Evolutionary conservation across 768 basidiomycete genomes (phyloP), one percentile per base, ranked within the genome.

Genomic region (Holtermanniella nyarrowii): DNA sequence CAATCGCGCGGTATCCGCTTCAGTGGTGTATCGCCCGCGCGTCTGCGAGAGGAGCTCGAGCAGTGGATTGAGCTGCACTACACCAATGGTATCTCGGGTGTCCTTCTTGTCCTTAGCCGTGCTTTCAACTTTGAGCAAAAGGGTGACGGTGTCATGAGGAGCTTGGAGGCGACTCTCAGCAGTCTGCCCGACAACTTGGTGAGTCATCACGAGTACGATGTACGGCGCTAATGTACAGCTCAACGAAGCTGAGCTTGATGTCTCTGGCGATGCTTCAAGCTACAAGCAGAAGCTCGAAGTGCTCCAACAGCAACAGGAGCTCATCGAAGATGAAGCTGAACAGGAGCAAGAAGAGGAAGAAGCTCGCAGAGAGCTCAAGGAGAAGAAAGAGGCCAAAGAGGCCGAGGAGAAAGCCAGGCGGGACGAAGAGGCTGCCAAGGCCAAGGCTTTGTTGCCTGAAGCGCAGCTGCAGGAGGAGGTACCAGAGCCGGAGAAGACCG

Each of bases 261-360:
- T 97, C 21, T 87, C 90, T 59, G 86, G 84, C 21, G 91, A 93
- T 39, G 88, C 89, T 20, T 57, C 72, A 3, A 88, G 83, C 63
- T 96, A 95, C 79, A 93, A 95, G 76, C 88, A 97, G 77, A 95
- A 93, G 73, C 80, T 99, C 50, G 95, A 97, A 57, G 93, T 99
- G 22, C 75, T 99, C 68, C 88, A 95, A 62, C 88, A 99, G 63
- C 95, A 99, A 72, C 88, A 99, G 69, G 95, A 99, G 71, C 87
- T 99, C 55, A 99, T 99, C 68, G 91, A 99, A 68, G 95, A 99
- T 70, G 95, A 99, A 73, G 82, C 90, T 58, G 95, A 96, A 69
- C 95, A 99, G 72, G 95, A 99, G 57, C 84, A 91, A 57, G 71
- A 72, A 53, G 72, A 72, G 54, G 60, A 68, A 52, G 66, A 68